Evolutionary conservation across 768 basidiomycete species (phyloP).

Genomic region (Auriscalpium microsporum): DNA sequence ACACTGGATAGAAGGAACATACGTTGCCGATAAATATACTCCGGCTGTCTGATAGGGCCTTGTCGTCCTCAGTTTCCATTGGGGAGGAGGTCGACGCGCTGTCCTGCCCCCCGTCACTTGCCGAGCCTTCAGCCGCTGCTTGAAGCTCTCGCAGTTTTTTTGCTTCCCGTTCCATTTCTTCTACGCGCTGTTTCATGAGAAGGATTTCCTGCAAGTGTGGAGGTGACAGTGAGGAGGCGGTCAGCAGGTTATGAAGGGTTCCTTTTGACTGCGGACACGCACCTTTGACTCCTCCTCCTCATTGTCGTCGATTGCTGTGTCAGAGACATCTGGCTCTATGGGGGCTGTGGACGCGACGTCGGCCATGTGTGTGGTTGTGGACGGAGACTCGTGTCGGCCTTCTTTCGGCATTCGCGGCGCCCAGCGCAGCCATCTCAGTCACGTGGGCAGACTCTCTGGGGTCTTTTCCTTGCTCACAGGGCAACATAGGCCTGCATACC

Average conservation of each 20-base stretch:
- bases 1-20: conserved; percentile 10
- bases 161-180: conserved; percentile 90
- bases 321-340: conserved; percentile 14
- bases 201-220: conserved; percentile 58
- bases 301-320: conserved; percentile 21
- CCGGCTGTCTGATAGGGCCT: conserved; percentile 67
- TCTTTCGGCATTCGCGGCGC: too few species aligned
- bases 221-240: neutral
- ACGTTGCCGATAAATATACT: conserved; percentile 97
- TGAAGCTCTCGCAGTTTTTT: conserved; percentile 82
- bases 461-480: too few species aligned
- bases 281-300: conserved; percentile 30
- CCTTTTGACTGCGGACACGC: conserved; percentile 7
- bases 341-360: conserved; percentile 20
- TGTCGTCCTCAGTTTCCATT: conserved; percentile 83
- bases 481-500: too few species aligned
- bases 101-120: conserved; percentile 34
- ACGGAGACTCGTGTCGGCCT: neutral
- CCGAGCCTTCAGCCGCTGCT: conserved; percentile 60
- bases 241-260: neutral
- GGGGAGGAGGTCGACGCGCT: conserved; percentile 39
- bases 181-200: conserved; percentile 86
- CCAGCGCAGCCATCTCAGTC: too few species aligned
- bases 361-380: conserved; percentile 20
- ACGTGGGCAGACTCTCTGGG: neutral